Base-by-base conservation (phyloP, 1,284 basidiomycete genomes). In the Ustilago shanxiensis region DNA sequence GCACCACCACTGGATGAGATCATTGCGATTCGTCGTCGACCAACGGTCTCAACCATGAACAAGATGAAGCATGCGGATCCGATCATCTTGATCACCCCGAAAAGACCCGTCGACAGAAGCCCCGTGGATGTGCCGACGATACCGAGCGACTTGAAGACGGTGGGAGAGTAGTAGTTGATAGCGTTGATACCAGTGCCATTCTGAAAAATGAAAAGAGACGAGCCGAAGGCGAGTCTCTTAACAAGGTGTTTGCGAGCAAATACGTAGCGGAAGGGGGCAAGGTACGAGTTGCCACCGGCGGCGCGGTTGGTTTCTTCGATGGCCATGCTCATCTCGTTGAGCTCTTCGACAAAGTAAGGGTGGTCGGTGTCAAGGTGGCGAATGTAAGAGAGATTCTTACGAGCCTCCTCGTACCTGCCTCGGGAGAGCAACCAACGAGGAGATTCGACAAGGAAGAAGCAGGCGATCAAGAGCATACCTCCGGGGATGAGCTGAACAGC, bases 11-110 rank as follows among this genome's bases (percentile, higher is more conserved):
- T 22, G 13, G 79, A 52, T 13, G 89, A 89, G 35, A 86, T 78
- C 66, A 73, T 73, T 47, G 89, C 83, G 26, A 88, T 79, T 1
- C 79, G 79, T 6, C 88, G 87, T 26, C 92, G 89, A 29, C 92
- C 92, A 24, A 91, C 78, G 60, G 90, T 88, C 84, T 93, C 92
- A 31, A 93, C 89, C 28, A 87, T 60, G 72, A 85, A 68, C 66
- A 85, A 79, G 60, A 84, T 82, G 89, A 90, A 93, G 57, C 93
- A 88, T 28, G 92, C 90, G 2, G 91, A 90, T 10, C 91, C 91
- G 66, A 92, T 90, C 0, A 91, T 92, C 11, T 92, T 91, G 68
- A 93, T 87, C 85, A 94, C 90, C 53, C 93, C 93, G 64, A 93
- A 93, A 13, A 94, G 90, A 57, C 93, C 93, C 10, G 93, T 94